Evolutionary conservation across 2,329 filamentous ascomycete species (phyloP).

Genomic region (Arthrobotrys entomopaga): DNA sequence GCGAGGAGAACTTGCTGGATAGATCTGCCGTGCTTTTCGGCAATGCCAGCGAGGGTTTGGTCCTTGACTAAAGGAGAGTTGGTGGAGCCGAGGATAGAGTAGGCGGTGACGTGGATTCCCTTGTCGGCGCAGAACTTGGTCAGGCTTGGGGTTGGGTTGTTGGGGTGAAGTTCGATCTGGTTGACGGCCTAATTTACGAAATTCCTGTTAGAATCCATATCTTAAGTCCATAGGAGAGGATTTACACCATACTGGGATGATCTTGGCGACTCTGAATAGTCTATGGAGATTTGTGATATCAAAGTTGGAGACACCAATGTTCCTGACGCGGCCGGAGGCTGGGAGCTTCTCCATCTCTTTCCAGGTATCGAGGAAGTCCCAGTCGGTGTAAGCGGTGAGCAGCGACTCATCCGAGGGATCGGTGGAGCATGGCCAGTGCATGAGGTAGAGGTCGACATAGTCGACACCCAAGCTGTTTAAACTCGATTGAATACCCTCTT

Average conservation of each 20-base stretch:
- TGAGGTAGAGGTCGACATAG: conserved; percentile 64
- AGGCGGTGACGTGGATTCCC: conserved; percentile 78
- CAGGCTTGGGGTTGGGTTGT: conserved; percentile 82
- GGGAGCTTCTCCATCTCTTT: conserved; percentile 76
- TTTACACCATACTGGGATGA: conserved; percentile 62
- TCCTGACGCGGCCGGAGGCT: conserved; percentile 75
- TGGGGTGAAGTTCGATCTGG: conserved; percentile 83
- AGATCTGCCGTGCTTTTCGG: conserved; percentile 74
- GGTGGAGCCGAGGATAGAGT: conserved; percentile 75
- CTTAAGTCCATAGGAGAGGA: neutral
- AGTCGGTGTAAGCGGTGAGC: conserved; percentile 77
- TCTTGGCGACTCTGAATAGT: conserved; percentile 73
- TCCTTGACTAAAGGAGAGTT: conserved; percentile 77
- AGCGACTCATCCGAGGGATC: conserved; percentile 67
- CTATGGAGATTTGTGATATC: conserved; percentile 81
- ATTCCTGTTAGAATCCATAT: conserved; percentile 61
- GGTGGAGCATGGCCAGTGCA: conserved; percentile 76
- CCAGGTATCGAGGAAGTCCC: conserved; percentile 85
- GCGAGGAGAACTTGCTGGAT: conserved; percentile 79
- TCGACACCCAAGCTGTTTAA: conserved; percentile 58
- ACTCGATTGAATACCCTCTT: conserved; percentile 68
- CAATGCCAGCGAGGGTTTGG: conserved; percentile 71
- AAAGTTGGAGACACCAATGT: conserved; percentile 89
- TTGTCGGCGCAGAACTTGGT: conserved; percentile 77
- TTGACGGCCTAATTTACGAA: conserved; percentile 70